A percentile compares a stretch with the other conserved stretches of the same genome.
phyloP scores from a whole-genome alignment of 1,284 basidiomycete genomes.

The Abortiporus biennis region DNA sequence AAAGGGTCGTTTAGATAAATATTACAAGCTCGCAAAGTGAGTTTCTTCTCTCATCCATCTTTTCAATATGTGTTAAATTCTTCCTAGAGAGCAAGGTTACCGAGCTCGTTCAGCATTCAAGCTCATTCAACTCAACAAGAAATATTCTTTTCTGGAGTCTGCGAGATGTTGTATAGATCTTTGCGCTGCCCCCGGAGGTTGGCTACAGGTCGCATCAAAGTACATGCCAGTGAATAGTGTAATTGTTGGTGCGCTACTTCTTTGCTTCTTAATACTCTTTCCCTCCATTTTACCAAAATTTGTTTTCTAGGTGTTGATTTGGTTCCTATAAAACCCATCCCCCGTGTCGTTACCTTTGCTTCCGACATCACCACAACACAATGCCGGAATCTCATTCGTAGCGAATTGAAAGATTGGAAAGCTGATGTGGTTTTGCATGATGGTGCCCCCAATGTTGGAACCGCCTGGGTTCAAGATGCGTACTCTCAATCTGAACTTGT shows the following conservation, averaged over 20 bases:
- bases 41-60: conserved; percentile 17
- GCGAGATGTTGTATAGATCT: conserved; percentile 97
- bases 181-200: conserved; percentile 98
- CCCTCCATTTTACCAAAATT: conserved; percentile 11
- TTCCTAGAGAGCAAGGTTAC: conserved; percentile 90
- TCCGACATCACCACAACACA: conserved; percentile 93
- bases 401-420: conserved; percentile 97
- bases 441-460: conserved; percentile 99
- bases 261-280: conserved; percentile 4
- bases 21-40: conserved; percentile 90
- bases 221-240: conserved; percentile 96
- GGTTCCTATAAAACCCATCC: conserved; percentile 95
- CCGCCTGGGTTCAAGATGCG: conserved; percentile 99
- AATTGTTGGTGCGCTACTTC: conserved; percentile 75
- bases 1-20: conserved; percentile 94
- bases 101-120: conserved; percentile 99
- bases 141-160: conserved; percentile 88
- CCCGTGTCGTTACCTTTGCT: conserved; percentile 88
- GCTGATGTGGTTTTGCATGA: conserved; percentile 99
- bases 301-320: conserved; percentile 92
- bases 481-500: conserved; percentile 98
- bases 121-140: conserved; percentile 98
- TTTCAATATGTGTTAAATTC: conserved; percentile 7
- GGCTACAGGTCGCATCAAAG: conserved; percentile 98
- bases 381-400: conserved; percentile 84